Evolutionary conservation across 2,329 filamentous ascomycete species (phyloP).

Genomic region (Sphaerulina populicola): DNA sequence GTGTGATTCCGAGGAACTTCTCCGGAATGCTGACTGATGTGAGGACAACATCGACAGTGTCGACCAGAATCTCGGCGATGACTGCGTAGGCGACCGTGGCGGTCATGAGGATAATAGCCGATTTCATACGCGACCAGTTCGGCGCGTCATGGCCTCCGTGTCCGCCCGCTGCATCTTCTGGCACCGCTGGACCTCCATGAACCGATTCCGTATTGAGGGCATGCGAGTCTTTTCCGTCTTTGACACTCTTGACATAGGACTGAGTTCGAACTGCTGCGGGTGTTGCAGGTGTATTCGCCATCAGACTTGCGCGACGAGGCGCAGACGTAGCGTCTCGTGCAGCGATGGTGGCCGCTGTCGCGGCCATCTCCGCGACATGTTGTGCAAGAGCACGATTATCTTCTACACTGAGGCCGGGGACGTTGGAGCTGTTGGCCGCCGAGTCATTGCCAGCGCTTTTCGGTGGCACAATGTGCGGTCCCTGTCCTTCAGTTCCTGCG

Average conservation of each 20-base stretch:
- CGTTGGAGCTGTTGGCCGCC: conserved; percentile 35
- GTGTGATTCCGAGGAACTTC: conserved; percentile 92
- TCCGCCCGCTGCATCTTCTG: conserved; percentile 28
- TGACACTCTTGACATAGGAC: conserved; percentile 8
- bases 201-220: conserved; percentile 28
- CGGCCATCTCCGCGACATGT: conserved; percentile 87
- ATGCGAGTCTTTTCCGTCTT: conserved; percentile 13
- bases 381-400: conserved; percentile 74
- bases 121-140: conserved; percentile 92
- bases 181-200: not conserved
- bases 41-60: conserved; percentile 93
- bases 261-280: conserved; percentile 14
- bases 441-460: conserved; percentile 47
- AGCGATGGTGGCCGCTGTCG: conserved; percentile 79
- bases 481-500: conserved; percentile 34
- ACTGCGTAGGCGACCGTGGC: conserved; percentile 92
- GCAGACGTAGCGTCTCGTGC: conserved; percentile 61
- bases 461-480: conserved; percentile 69
- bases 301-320: conserved; percentile 44
- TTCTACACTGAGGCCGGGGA: conserved; percentile 66
- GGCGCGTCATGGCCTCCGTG: conserved; percentile 87
- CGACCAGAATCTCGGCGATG: conserved; percentile 92
- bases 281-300: conserved; percentile 28
- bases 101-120: conserved; percentile 74
- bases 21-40: conserved; percentile 86